phyloP scores from a whole-genome alignment of 1,284 basidiomycete species.

The Afroboletus lepidellus region DNA sequence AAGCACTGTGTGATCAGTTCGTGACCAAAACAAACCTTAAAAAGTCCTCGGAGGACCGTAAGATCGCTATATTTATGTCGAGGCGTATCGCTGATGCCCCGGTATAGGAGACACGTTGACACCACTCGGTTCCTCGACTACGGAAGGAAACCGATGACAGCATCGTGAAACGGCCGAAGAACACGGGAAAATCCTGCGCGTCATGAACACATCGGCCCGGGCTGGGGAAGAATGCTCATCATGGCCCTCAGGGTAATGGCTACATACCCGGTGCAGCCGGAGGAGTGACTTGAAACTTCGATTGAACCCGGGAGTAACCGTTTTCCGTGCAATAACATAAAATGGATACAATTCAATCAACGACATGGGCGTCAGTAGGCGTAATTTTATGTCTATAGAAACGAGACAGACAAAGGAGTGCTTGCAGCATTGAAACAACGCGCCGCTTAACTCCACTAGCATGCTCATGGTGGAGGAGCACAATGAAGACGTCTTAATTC shows the following conservation, averaged over 20 bases:
- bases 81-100: not conserved
- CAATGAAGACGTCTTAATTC: not conserved
- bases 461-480: not conserved
- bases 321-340: not conserved
- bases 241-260: not conserved
- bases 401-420: not conserved
- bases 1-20: not conserved
- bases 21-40: not conserved
- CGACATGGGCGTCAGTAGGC: not conserved
- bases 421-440: not conserved
- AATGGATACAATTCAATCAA: not conserved
- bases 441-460: not conserved
- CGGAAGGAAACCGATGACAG: constrained; percentile 5
- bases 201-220: not conserved
- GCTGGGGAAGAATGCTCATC: no score
- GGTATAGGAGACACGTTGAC: constrained; percentile 1
- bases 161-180: constrained; percentile 7
- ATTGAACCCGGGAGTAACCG: not conserved
- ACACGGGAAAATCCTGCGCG: not conserved
- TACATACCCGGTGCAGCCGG: not conserved
- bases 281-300: not conserved
- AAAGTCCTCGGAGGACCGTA: constrained; percentile 20
- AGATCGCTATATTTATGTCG: not conserved
- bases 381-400: not conserved
- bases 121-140: not conserved